Base-by-base conservation (phyloP, 2,329 filamentous ascomycete species). In the Harringtonia aguacate region DNA sequence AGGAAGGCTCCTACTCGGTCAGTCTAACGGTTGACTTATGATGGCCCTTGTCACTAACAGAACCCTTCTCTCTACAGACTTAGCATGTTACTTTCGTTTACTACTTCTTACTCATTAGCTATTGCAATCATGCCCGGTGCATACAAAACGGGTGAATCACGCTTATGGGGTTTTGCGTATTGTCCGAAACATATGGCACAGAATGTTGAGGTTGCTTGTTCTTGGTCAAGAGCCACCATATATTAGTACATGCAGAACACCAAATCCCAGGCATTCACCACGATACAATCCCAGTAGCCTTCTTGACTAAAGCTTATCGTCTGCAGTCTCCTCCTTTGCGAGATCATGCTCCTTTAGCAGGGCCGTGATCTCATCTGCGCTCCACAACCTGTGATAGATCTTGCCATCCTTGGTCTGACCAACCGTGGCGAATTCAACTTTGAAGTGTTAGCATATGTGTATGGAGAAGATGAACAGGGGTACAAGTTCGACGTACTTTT, bases 301-400 rank as follows among this genome's bases (percentile, higher is more conserved):
- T n/a, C 3, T 15, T 41, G 36, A 12, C 15, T 44, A 27, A 46
- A 70, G 79, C 60, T 77, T 77, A 52, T 81, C 80, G 59, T 87
- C 80, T 14, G 77, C 63, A 51, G 79, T 79, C 60, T 90, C 85
- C 53, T 81, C 77, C 75, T 95, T 97, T 49, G 87, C 90, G 62
- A 98, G 68, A 55, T 90, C 90, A 58, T 98, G 89, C 72, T 97
- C 87, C 75, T 89, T 94, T 58, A 98, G 71, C 63, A 98, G 71
- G 41, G 84, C 80, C 61, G 87, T 90, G 58, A 98, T 98, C 72
- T 97, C 92, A 53, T 98, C 90, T 36, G 89, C 90, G 56, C 80
- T 85, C 92, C 92, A 98, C 50, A 98, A 75, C 62, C 94, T 86
- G 68, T 98, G 92, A 72, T 97, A 98, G 66, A 98, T 90, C 72